Conservation (phyloP, 1,284 basidiomycete species). For the Boletellus deceptivus region DNA sequence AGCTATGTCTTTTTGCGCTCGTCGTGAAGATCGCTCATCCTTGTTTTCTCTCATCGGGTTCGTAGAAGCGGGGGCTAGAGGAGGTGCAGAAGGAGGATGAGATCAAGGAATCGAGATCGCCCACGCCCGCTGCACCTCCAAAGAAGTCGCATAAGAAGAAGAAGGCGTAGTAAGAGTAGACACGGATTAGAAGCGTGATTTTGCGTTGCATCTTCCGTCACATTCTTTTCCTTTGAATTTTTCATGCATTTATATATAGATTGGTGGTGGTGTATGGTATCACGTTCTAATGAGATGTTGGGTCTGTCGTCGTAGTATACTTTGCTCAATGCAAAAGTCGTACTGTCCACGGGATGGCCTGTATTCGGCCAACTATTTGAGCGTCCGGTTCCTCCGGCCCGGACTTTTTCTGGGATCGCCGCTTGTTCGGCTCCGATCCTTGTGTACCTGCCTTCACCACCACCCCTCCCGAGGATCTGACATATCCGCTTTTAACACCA, state of each 20-base stretch:
- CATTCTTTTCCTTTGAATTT: neutral
- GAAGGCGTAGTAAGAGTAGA: slow-evolving; percentile 37
- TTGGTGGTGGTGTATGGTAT: too few relatives aligned
- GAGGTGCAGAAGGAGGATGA: slow-evolving; percentile 54
- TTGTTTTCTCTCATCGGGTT: neutral
- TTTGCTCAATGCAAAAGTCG: too few relatives aligned
- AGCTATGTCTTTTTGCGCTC: slow-evolving; percentile 15
- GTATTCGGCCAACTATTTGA: too few relatives aligned
- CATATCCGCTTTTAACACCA: too few relatives aligned
- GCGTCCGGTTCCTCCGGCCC: too few relatives aligned
- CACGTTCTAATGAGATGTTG: neutral
- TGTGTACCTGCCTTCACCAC: too few relatives aligned
- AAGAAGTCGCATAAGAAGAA: slow-evolving; percentile 57
- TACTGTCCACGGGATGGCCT: too few relatives aligned
- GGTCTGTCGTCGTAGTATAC: too few relatives aligned
- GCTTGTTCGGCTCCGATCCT: too few relatives aligned
- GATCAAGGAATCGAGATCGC: slow-evolving; percentile 53
- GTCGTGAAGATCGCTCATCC: neutral
- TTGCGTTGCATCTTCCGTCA: neutral
- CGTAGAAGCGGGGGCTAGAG: neutral
- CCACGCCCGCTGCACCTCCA: slow-evolving; percentile 46
- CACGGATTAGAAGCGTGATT: too few relatives aligned
- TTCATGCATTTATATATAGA: neutral
- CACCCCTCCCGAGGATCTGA: too few relatives aligned
- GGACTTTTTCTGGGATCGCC: too few relatives aligned